Conservation (phyloP, 164 flowering plant genomes). For the Liriodendron chinense region DNA sequence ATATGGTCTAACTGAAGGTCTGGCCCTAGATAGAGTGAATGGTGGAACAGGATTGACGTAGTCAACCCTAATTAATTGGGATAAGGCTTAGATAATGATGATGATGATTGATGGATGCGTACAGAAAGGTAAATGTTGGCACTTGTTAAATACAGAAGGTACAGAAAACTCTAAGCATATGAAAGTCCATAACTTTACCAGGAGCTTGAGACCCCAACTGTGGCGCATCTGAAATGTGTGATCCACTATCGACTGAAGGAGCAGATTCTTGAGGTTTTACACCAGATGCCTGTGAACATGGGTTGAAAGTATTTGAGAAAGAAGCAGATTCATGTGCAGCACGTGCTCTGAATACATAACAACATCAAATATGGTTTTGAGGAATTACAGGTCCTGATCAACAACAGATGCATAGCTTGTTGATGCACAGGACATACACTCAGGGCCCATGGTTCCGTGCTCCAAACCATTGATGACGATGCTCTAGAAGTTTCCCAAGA, state of each 20-base stretch:
- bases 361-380: not conserved
- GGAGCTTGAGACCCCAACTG: conserved; percentile 42
- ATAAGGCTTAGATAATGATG: no score
- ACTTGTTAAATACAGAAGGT: no score
- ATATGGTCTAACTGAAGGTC: no score
- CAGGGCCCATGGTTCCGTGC: not conserved
- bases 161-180: not conserved
- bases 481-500: no score
- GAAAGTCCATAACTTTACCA: conserved; percentile 43
- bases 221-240: conserved; percentile 41
- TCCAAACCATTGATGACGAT: not conserved
- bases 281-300: conserved; percentile 43
- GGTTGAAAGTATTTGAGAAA: not conserved
- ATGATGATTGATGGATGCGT: no score
- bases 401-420: not conserved
- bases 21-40: no score
- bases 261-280: conserved; percentile 45
- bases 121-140: no score
- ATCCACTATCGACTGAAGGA: conserved; percentile 41
- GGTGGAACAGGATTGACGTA: no score
- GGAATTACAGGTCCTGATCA: no score
- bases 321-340: not conserved
- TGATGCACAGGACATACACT: not conserved
- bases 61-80: no score
- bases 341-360: not conserved